Evolutionary conservation across 2,329 filamentous ascomycete genomes (phyloP), one percentile per base, ranked within the genome.

Genomic region (Aspergillus costaricaensis): DNA sequence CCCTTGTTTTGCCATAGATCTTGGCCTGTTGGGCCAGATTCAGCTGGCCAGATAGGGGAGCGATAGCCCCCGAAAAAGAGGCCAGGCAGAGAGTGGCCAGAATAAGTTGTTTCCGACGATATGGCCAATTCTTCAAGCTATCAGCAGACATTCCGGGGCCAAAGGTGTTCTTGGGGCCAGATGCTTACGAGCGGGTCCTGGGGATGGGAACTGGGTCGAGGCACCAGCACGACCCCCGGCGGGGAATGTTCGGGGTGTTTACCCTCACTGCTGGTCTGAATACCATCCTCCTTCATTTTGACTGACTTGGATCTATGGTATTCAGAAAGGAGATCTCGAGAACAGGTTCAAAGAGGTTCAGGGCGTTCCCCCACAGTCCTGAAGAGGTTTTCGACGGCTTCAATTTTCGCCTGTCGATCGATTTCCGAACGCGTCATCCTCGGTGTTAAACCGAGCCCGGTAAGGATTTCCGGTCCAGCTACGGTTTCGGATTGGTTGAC

Each of bases 181-280:
- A 10, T 43, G 52, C 56, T 44, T 52, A 58, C 56, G 36, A 58
- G 39, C 38, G 56, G 56, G 25, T 58, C 56, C 23, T 21, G 21
- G 3, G 48, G 41, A 19, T 32, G 17, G 23, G 48, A 39, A 44
- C 43, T 48, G 23, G 57, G 50, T 17, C 25, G 23, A 12, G 50
- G 57, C 19, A 55, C 43, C 30, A 59, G 23, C 14, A 55, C 30
- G 12, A 49, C 14, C n/a, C 71, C 69, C 7, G 15, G 23, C 15
- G 47, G 25, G 47, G 23, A 23, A 2, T n/a, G 14, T 2, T n/a
- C 47, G 4, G 47, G 5, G 2, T 5, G 14, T 14, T 49, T 17
- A 6, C 41, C 19, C 12, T 44, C 19, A 19, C 12, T 25, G n/a
- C 14, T 9, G 6, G 23, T 19, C 4, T 7, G 17, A 8, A 17